These are phyloP conservation scores for Aquilaria agallochum DNA, from an alignment of 441 rosid species.

Conservation along the genomic window DNA sequence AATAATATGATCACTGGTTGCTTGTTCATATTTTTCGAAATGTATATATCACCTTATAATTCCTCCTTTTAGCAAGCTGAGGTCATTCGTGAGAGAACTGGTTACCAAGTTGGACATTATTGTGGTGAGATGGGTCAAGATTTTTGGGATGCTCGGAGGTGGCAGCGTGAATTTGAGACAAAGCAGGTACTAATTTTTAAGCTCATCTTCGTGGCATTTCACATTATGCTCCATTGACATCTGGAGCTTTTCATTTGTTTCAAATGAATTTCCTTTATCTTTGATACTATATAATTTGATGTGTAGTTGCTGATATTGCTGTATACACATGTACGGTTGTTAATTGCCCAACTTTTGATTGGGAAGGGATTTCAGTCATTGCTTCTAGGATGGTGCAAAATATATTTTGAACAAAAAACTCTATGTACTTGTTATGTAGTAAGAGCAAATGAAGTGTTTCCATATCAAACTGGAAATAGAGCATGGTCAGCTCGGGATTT, in stretches of 20 bases:
- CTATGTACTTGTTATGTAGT: no score
- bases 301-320: not conserved
- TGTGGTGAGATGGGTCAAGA: conserved; percentile 99
- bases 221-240: not conserved
- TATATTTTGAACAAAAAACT: no score
- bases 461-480: no score
- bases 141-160: conserved; percentile 95
- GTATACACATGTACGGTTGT: no score
- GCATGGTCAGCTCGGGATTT: no score
- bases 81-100: conserved; percentile 82
- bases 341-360: no score
- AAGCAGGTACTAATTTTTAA: conserved; percentile 61
- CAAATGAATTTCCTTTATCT: conserved; percentile 5
- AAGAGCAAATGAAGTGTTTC: no score
- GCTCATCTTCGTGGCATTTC: conserved; percentile 6
- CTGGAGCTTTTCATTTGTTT: not conserved
- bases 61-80: conserved; percentile 85
- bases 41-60: conserved; percentile 6
- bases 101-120: conserved; percentile 82
- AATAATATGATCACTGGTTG: conserved; percentile 11
- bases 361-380: no score
- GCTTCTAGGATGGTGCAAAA: no score
- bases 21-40: not conserved
- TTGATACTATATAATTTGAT: no score
- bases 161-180: conserved; percentile 96